Evolutionary conservation across 805 yeast species (phyloP), one percentile per base, ranked within the genome.

Genomic region (Torulaspora maleeae): DNA sequence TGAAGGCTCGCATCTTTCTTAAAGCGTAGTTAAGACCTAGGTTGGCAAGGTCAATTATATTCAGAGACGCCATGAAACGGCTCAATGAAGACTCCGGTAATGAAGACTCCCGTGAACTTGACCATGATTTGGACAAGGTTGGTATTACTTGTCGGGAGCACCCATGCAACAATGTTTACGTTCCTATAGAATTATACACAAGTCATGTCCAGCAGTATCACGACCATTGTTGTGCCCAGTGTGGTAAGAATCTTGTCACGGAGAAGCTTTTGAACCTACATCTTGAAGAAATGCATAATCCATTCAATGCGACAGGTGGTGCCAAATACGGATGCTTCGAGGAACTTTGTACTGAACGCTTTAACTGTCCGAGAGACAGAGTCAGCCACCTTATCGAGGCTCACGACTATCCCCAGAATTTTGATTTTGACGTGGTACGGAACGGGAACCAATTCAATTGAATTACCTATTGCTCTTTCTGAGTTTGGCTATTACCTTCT

Each of bases 401-500:
- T 43, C 85, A 80, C 55, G 67, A 66, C 24, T 51, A 53, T 37
- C 55, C 56, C 8, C 43, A 37, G 13, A 36, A 30, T 24, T 50
- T 48, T 37, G 42, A 50, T 27, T 50, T 52, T 43, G 47, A 43
- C 39, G 35, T 55, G n/a, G 35, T 49, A 38, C 40, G 61, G 64
- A 41, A 66, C 27, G 53, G 49, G 57, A 7, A 81, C 76, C n/a
- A 69, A 74, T 1, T 95, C 6, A 12, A 9, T 19, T 32, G 19
- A 27, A 91, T 48, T 74, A 45, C 20, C 44, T 38, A 27, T 36
- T 43, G 24, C 42, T 79, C 48, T 78, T 71, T 54, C 70, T 75
- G 52, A 89, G 63, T 51, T 76, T 79, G 5, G 71, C 72, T 27
- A 88, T 67, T 3, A 83, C 78, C 44, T 67, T 70, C 32, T 74